Evolutionary conservation across 805 yeast genomes (phyloP).

Genomic region (Ogataea minuta): DNA sequence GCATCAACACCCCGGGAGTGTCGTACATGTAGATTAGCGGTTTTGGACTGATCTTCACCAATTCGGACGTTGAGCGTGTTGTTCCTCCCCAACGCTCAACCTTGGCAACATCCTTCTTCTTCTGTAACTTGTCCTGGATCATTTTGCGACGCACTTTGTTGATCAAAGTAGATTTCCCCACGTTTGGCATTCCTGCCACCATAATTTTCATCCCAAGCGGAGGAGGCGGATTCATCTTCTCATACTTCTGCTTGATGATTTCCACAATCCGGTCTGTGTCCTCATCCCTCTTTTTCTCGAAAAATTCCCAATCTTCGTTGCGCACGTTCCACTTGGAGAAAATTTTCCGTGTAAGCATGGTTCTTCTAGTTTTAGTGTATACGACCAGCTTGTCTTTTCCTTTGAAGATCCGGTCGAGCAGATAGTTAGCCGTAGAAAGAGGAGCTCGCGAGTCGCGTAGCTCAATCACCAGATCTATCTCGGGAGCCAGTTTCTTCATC

Average conservation of each 20-base stretch:
- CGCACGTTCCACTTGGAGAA: conserved; percentile 34
- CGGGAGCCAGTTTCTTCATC: conserved; percentile 69
- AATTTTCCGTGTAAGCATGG: conserved; percentile 38
- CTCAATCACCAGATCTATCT: conserved; percentile 78
- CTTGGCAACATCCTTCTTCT: conserved; percentile 63
- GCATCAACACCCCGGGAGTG: conserved; percentile 91
- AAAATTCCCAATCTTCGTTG: conserved; percentile 34
- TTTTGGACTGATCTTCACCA: conserved; percentile 57
- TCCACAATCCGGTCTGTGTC: conserved; percentile 54
- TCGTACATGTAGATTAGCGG: conserved; percentile 76
- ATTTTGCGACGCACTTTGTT: conserved; percentile 59
- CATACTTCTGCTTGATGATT: conserved; percentile 44
- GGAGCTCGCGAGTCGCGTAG: conserved; percentile 92
- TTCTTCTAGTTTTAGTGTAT: conserved; percentile 74
- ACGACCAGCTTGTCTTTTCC: conserved; percentile 58
- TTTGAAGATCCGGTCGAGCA: conserved; percentile 66
- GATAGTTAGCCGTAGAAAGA: conserved; percentile 70
- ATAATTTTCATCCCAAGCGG: conserved; percentile 78
- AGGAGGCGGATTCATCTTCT: conserved; percentile 60
- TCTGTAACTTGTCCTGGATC: conserved; percentile 20
- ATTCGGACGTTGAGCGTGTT: conserved; percentile 74
- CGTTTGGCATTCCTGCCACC: conserved; percentile 94
- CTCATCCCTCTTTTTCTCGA: conserved; percentile 50
- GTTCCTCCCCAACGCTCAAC: conserved; percentile 92
- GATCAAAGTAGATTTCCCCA: conserved; percentile 90